Evolutionary conservation across 169 alveolate genomes (phyloP).

Genomic region (Cryptosporidium felis): DNA sequence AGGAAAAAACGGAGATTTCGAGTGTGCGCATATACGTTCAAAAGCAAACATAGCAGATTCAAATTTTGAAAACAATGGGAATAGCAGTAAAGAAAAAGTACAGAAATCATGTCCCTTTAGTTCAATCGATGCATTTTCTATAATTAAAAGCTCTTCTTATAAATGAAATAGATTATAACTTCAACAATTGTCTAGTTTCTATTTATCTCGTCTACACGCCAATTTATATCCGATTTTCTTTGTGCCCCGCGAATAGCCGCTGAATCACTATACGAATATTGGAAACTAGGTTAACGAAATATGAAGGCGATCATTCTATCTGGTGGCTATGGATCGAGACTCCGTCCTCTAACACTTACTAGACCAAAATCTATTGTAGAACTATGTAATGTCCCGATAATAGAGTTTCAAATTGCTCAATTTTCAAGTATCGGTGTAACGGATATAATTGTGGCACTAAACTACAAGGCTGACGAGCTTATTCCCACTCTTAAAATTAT

Average conservation of each 20-base stretch:
- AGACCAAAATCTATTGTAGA: constrained; percentile 96
- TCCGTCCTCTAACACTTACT: constrained; percentile 96
- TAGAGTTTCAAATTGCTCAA: constrained; percentile 85
- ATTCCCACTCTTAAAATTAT: constrained; percentile 79
- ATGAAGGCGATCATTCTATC: constrained; percentile 97
- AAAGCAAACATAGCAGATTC: not conserved
- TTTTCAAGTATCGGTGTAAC: constrained; percentile 69
- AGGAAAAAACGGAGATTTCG: not conserved
- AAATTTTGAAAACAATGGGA: too few relatives aligned
- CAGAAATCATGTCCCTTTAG: constrained; percentile 57
- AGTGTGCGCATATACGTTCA: not conserved
- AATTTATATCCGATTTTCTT: not conserved
- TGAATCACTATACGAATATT: not conserved
- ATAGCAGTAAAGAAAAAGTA: not conserved
- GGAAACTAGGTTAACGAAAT: not conserved
- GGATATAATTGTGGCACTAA: constrained; percentile 89
- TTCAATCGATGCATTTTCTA: constrained; percentile 67
- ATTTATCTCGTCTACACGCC: not conserved
- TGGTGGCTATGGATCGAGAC: constrained; percentile 99
- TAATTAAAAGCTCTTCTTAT: constrained; percentile 23
- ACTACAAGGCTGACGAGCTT: constrained; percentile 85
- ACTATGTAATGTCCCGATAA: constrained; percentile 94
- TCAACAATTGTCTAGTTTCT: too few relatives aligned
- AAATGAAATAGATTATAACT: constrained; percentile 19
- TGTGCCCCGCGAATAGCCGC: not conserved